Evolutionary conservation across 257 asterid genomes (phyloP).

Genomic region (Salvia rosmarinus): DNA sequence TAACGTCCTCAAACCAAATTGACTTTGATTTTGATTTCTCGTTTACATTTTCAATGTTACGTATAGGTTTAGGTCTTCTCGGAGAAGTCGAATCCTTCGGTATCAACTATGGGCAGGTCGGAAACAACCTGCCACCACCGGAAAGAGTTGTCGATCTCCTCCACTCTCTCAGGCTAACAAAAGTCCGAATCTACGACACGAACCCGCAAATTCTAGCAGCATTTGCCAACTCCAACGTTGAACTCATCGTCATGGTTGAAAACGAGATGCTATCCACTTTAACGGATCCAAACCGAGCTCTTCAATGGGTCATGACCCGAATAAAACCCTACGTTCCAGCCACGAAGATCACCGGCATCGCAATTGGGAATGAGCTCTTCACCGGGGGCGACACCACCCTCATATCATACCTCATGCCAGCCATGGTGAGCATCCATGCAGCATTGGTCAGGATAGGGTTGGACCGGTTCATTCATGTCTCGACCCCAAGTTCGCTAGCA

Average conservation of each 20-base stretch:
- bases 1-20: neutral
- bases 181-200: slow-evolving; percentile 73
- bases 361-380: slow-evolving; percentile 71
- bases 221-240: slow-evolving; percentile 60
- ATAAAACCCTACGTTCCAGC: slow-evolving; percentile 64
- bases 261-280: slow-evolving; percentile 55
- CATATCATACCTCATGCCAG: slow-evolving; percentile 55
- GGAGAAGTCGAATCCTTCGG: slow-evolving; percentile 59
- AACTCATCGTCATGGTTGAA: slow-evolving; percentile 60
- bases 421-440: slow-evolving; percentile 59
- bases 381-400: slow-evolving; percentile 54
- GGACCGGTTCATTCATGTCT: slow-evolving; percentile 52
- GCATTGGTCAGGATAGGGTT: slow-evolving; percentile 63
- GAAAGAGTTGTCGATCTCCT: slow-evolving; percentile 58
- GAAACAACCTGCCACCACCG: slow-evolving; percentile 68
- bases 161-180: slow-evolving; percentile 50
- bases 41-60: neutral
- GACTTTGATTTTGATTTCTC: neutral
- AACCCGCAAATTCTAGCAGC: slow-evolving; percentile 62
- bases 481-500: slow-evolving; percentile 65
- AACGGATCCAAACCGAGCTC: slow-evolving; percentile 55
- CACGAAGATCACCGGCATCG: slow-evolving; percentile 66
- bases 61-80: slow-evolving; percentile 41
- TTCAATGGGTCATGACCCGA: slow-evolving; percentile 63
- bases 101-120: slow-evolving; percentile 78